A percentile compares a stretch with the other conserved stretches of the same genome.
These are phyloP conservation scores for Rugonectria rugulosa DNA, from an alignment of 2,329 filamentous ascomycete species.

Conservation along the genomic window DNA sequence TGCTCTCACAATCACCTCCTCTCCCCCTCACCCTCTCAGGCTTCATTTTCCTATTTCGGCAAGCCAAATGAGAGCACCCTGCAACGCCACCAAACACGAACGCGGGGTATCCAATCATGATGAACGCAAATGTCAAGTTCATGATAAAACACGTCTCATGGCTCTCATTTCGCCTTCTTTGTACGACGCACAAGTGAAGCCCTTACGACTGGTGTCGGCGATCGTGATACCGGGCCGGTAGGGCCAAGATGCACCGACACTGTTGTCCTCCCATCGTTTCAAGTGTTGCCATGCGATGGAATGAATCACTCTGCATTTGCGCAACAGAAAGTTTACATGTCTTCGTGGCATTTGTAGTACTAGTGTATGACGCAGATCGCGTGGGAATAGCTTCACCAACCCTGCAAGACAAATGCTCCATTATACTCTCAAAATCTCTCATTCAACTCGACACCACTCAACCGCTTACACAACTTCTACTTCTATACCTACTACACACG, in stretches of 20 bases:
- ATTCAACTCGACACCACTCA: too few species aligned
- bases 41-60: constrained; percentile 14
- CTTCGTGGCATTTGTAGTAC: too few species aligned
- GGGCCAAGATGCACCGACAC: too few species aligned
- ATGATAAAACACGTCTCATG: not conserved
- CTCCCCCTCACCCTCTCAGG: not conserved
- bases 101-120: not conserved
- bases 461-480: not conserved
- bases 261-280: too few species aligned
- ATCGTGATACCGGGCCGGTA: too few species aligned
- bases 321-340: too few species aligned
- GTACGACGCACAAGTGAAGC: not conserved
- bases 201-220: not conserved
- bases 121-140: not conserved
- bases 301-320: too few species aligned
- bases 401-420: too few species aligned
- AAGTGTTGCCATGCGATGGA: too few species aligned
- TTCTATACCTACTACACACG: not conserved
- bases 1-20: not conserved
- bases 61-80: constrained; percentile 15
- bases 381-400: too few species aligned
- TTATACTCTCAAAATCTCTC: too few species aligned
- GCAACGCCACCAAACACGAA: not conserved
- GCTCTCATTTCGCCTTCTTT: not conserved
- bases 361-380: too few species aligned